Evolutionary conservation across 257 asterid genomes (phyloP).

Genomic region (Ehretia macrophylla): DNA sequence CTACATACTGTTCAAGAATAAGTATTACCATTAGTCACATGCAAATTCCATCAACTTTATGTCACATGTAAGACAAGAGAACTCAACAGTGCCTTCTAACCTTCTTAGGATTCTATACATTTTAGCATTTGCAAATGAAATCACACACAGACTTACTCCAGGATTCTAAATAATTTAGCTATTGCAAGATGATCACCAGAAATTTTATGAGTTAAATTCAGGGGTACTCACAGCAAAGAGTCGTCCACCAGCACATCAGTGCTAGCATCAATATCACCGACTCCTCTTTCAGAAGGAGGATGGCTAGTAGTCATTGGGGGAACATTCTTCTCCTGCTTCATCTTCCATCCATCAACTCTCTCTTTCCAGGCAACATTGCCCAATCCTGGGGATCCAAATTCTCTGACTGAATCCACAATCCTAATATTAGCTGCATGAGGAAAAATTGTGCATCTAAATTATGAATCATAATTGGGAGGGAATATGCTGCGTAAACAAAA

Average conservation of each 20-base stretch:
- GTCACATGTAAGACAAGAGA: too few species aligned
- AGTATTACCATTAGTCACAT: too few species aligned
- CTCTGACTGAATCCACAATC: conserved; percentile 90
- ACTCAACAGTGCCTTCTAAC: too few species aligned
- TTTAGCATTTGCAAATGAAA: too few species aligned
- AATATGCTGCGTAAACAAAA: neutral
- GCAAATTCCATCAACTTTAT: too few species aligned
- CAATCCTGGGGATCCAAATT: conserved; percentile 84
- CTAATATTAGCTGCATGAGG: conserved; percentile 63
- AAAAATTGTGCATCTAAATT: conserved; percentile 12
- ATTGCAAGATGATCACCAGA: neutral
- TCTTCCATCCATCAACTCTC: conserved; percentile 99
- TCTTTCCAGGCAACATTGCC: conserved; percentile 99
- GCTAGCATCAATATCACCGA: conserved; percentile 83
- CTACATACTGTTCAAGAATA: too few species aligned
- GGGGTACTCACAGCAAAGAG: conserved; percentile 68
- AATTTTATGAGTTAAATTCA: conserved; percentile 3
- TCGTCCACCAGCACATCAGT: conserved; percentile 92
- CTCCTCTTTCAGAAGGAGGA: conserved; percentile 92
- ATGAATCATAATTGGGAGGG: conserved; percentile 7
- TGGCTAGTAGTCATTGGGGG: conserved; percentile 75
- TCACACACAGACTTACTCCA: too few species aligned
- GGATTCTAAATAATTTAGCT: too few species aligned
- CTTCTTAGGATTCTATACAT: too few species aligned
- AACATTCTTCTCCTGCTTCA: conserved; percentile 91